phyloP scores from a whole-genome alignment of 345 rosid species.

The Microthlaspi erraticum region DNA sequence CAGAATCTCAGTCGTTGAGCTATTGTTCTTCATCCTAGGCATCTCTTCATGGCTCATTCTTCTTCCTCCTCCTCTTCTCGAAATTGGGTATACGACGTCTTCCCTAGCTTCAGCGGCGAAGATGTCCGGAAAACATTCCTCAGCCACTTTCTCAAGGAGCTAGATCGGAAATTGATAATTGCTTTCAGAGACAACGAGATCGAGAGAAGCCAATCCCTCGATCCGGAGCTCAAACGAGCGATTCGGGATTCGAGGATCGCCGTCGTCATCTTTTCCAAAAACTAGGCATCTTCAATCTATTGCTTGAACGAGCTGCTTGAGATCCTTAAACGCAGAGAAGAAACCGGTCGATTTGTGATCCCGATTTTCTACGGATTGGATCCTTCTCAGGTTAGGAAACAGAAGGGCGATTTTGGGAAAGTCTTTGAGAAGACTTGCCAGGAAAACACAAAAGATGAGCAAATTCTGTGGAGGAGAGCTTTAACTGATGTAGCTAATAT shows the following conservation, averaged over 20 bases:
- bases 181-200: neutral
- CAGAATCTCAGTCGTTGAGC: too few species aligned
- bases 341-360: neutral
- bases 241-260: neutral
- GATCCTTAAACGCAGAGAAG: neutral
- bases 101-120: conserved; percentile 15
- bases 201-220: conserved; percentile 4
- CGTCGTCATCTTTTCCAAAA: neutral
- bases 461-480: neutral
- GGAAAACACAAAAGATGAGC: neutral
- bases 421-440: neutral
- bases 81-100: neutral
- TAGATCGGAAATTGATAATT: neutral
- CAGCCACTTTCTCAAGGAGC: conserved; percentile 14
- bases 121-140: conserved; percentile 8
- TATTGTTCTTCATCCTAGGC: neutral
- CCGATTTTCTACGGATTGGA: conserved; percentile 1
- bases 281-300: conserved; percentile 4
- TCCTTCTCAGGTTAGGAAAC: conserved; percentile 14
- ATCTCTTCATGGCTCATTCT: neutral
- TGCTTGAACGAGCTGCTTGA: neutral
- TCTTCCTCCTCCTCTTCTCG: neutral
- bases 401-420: neutral
- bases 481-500: neutral
- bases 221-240: neutral